phyloP scores from a whole-genome alignment of 164 flowering plant species.

The Vitis vinifera region ASM3070453v1 NC_081807.1:9905001-9905500 shows the following conservation, averaged over 20 bases:
- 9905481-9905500: too few species aligned
- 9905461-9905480: too few species aligned
- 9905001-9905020: background rate
- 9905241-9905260: background rate
- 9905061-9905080: background rate
- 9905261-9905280: too few species aligned
- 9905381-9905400: too few species aligned
- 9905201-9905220: background rate
- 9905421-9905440: too few species aligned
- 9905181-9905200: background rate
- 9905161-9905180: background rate
- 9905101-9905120: slow-evolving; percentile 97
- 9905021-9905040: background rate
- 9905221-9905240: background rate
- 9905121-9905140: slow-evolving; percentile 97
- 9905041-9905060: background rate
- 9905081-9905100: slow-evolving; percentile 94
- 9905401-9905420: too few species aligned
- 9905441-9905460: too few species aligned
- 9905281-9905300: too few species aligned
- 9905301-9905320: too few species aligned
- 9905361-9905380: too few species aligned
- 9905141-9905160: slow-evolving; percentile 60
- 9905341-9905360: too few species aligned
- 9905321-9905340: too few species aligned